phyloP scores from a whole-genome alignment of 345 rosid genomes.

The Microcos paniculata region DNA sequence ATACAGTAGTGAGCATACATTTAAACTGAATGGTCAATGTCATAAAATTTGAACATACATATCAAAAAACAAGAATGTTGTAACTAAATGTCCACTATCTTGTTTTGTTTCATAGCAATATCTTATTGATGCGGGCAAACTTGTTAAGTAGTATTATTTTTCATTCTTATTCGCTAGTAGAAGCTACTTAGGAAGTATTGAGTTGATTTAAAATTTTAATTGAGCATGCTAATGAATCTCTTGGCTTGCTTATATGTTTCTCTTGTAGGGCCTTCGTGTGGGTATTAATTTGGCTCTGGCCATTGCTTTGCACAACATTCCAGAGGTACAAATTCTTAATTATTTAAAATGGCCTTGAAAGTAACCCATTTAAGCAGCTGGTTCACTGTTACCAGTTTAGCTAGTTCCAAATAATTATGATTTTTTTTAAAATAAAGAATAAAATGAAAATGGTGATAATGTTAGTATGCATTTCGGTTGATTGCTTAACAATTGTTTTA shows the following conservation, averaged over 20 bases:
- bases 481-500: not conserved
- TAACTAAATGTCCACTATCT: not conserved
- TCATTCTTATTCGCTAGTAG: too few relatives aligned
- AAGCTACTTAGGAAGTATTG: not conserved
- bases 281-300: conserved; percentile 96
- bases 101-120: not conserved
- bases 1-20: not conserved
- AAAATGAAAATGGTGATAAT: not conserved
- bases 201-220: not conserved
- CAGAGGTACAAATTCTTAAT: conserved; percentile 64
- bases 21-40: not conserved
- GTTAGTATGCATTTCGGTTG: not conserved
- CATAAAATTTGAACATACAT: not conserved
- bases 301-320: conserved; percentile 97
- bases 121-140: not conserved
- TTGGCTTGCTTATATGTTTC: conserved; percentile 12
- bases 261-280: conserved; percentile 81
- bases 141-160: too few relatives aligned
- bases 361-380: not conserved
- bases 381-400: not conserved
- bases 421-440: not conserved
- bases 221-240: conserved; percentile 12
- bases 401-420: not conserved
- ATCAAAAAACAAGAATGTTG: too few relatives aligned
- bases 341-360: conserved; percentile 3